A percentile compares a stretch with the other conserved stretches of the same genome.
Conservation (phyloP, 2,329 filamentous ascomycete genomes). For the Lomentospora prolificans region DNA sequence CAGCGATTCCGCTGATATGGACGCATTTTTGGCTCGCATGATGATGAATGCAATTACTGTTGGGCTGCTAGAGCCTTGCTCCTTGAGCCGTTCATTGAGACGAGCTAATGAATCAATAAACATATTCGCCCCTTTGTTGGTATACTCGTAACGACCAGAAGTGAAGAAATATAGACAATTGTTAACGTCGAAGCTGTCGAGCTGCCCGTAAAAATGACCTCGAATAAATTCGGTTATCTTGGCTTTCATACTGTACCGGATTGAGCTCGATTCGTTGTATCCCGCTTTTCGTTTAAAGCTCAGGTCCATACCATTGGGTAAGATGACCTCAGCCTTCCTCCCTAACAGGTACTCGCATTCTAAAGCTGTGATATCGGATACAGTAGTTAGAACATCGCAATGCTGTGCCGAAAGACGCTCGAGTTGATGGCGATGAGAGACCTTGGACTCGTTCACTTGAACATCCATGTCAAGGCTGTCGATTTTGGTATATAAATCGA, state of each 20-base stretch:
- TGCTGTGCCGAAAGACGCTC: constrained; percentile 87
- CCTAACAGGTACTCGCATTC: constrained; percentile 96
- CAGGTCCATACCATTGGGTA: constrained; percentile 95
- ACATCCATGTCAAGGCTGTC: constrained; percentile 94
- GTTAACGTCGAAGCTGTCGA: constrained; percentile 84
- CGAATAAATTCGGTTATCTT: constrained; percentile 98
- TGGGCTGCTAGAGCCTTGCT: constrained; percentile 66
- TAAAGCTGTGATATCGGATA: constrained; percentile 96
- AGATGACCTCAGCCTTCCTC: constrained; percentile 90
- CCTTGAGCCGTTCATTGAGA: constrained; percentile 87
- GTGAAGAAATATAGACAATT: constrained; percentile 98
- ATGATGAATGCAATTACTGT: constrained; percentile 98
- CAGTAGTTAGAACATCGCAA: constrained; percentile 94
- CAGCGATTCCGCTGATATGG: constrained; percentile 86
- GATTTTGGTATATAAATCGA: constrained; percentile 98
- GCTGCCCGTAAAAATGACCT: constrained; percentile 96
- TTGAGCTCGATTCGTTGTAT: constrained; percentile 78
- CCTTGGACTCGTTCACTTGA: constrained; percentile 93
- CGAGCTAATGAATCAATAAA: constrained; percentile 95
- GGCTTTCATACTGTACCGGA: constrained; percentile 92
- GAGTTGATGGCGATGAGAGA: constrained; percentile 98
- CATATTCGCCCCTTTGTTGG: constrained; percentile 99
- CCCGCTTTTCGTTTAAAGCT: constrained; percentile 34
- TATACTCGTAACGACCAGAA: constrained; percentile 90
- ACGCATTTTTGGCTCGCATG: constrained; percentile 94